A percentile compares a stretch with the other conserved stretches of the same genome.
These are phyloP conservation scores for Raffaelea albimanens DNA, from an alignment of 2,329 filamentous ascomycete genomes.

Conservation along the genomic window DNA sequence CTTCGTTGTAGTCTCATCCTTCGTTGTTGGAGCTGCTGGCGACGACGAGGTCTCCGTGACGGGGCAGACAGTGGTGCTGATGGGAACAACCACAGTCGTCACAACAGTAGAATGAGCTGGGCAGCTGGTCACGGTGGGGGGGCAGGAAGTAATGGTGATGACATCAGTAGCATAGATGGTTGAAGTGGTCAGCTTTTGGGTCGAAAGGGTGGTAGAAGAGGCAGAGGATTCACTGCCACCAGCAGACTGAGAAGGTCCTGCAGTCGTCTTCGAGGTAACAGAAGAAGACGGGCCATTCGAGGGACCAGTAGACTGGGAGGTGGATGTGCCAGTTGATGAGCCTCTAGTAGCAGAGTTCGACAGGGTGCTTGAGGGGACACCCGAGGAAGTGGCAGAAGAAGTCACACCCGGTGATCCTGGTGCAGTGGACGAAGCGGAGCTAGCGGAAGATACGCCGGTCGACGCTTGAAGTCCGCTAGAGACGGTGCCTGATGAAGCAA, in stretches of 20 bases:
- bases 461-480: not conserved
- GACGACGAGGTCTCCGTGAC: not conserved
- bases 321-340: no score
- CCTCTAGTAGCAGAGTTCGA: no score
- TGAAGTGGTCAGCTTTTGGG: not conserved
- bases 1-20: not conserved
- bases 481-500: not conserved
- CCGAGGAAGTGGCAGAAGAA: not conserved
- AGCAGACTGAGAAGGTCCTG: no score
- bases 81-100: conserved; percentile 6
- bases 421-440: not conserved
- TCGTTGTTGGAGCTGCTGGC: not conserved
- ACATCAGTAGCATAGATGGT: conserved; percentile 2
- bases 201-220: not conserved
- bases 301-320: no score
- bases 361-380: not conserved
- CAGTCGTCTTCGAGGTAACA: no score
- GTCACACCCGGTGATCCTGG: not conserved
- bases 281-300: not conserved
- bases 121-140: conserved; percentile 4
- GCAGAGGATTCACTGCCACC: no score
- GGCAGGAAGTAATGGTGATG: conserved; percentile 10
- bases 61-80: conserved; percentile 6
- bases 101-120: conserved; percentile 4
- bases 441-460: not conserved